These are phyloP conservation scores for Dunaliella primolecta DNA, from an alignment of 139 green algal species.

Conservation along the genomic window DNA sequence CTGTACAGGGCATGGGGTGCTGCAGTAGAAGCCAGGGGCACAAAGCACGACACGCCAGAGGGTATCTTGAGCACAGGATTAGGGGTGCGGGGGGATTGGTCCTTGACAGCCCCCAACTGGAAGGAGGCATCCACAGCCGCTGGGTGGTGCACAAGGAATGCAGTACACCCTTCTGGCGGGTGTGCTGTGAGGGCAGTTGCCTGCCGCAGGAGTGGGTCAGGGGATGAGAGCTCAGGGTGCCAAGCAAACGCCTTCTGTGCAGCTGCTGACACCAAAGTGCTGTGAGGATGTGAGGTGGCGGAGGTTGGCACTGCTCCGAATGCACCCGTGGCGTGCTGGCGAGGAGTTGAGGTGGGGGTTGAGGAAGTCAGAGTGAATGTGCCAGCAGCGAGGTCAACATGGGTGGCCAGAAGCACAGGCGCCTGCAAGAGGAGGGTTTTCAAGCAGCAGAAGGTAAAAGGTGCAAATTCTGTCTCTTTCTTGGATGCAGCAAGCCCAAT, in stretches of 20 bases:
- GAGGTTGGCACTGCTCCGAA: too few species aligned
- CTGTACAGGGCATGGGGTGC: neutral
- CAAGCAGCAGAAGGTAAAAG: too few species aligned
- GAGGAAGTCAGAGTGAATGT: too few species aligned
- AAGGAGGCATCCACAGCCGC: slow-evolving; percentile 57
- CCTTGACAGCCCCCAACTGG: slow-evolving; percentile 51
- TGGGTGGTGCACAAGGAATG: slow-evolving; percentile 33
- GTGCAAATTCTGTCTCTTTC: too few species aligned
- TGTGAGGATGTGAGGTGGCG: too few species aligned
- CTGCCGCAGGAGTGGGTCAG: neutral
- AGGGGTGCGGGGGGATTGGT: neutral
- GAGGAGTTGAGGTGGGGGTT: too few species aligned
- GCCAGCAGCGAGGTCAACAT: too few species aligned
- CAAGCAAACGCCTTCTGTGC: neutral
- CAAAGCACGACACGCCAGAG: neutral
- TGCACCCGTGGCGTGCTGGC: too few species aligned
- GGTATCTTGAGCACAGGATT: neutral
- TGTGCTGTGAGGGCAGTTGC: neutral
- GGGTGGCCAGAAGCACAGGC: too few species aligned
- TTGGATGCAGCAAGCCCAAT: too few species aligned
- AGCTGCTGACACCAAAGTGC: neutral
- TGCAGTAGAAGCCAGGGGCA: neutral
- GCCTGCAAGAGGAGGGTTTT: too few species aligned
- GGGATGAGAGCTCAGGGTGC: neutral
- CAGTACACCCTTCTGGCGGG: neutral